These are phyloP conservation scores for Turnera subulata DNA, from an alignment of 345 rosid genomes.

Conservation along the genomic window DNA sequence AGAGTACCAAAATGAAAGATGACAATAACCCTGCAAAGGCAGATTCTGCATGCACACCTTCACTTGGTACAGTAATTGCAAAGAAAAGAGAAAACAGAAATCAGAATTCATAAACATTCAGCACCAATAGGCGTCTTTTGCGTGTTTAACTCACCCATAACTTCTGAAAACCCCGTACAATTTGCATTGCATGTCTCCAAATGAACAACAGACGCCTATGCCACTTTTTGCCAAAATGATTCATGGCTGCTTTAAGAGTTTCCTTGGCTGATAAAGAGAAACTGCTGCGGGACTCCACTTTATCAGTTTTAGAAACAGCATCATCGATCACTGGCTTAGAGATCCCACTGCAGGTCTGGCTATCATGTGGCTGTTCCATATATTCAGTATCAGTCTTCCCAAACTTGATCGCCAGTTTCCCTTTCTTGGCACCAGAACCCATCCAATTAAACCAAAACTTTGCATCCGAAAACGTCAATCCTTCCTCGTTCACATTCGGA, in stretches of 20 bases:
- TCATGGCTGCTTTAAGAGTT: slow-evolving; percentile 62
- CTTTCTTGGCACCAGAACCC: slow-evolving; percentile 42
- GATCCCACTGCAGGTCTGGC: slow-evolving; percentile 37
- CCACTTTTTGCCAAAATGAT: slow-evolving; percentile 64
- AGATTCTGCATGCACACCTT: no score
- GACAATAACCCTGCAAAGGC: no score
- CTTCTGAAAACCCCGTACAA: slow-evolving; percentile 48
- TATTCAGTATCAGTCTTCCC: slow-evolving; percentile 49
- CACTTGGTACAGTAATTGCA: not conserved
- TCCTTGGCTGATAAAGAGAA: slow-evolving; percentile 66
- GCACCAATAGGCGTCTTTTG: not conserved
- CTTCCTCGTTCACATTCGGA: slow-evolving; percentile 44
- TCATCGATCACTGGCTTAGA: slow-evolving; percentile 37
- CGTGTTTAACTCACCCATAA: slow-evolving; percentile 64
- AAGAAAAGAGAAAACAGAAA: not conserved
- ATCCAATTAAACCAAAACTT: slow-evolving; percentile 52
- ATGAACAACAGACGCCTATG: slow-evolving; percentile 65
- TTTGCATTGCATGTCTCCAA: slow-evolving; percentile 49
- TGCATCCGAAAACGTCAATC: slow-evolving; percentile 38
- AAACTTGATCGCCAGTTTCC: slow-evolving; percentile 38
- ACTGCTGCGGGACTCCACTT: slow-evolving; percentile 49
- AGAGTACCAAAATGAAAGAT: no score
- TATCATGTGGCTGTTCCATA: slow-evolving; percentile 49
- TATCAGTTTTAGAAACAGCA: slow-evolving; percentile 37
- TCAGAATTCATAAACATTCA: not conserved